Base-by-base conservation (phyloP, 1,284 basidiomycete genomes). In the Leccinum ambiguum region DNA sequence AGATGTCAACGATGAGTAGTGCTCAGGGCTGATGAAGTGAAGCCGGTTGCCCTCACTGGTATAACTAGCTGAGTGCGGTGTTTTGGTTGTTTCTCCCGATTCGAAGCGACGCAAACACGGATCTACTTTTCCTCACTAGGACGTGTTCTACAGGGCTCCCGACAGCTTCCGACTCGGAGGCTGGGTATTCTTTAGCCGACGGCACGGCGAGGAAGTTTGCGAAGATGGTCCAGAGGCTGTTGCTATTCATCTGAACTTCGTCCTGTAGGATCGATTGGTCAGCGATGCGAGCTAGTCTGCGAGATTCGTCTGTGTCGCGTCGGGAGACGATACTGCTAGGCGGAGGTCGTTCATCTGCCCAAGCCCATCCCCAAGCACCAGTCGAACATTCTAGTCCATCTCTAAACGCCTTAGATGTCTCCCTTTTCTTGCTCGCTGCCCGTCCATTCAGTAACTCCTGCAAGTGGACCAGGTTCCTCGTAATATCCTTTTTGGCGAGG, bases 301-400 rank as follows among this genome's bases (percentile, higher is more conserved):
- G 79, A 18, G 92, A 91, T 76, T 94, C 91, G 53, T 81, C 80
- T 3, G 91, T 93, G 71, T 94, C 92, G 61, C 91, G 78, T 64
- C 92, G 79, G 39, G 90, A 87, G 39, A 90, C 89, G 69, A 94
- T 92, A 67, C 91, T 92, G 70, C 89, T 91, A 4, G 93, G 88
- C 8, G 92, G 92, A 6, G 92, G 92, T 33, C 80, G 80, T 75
- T 94, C 92, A 62, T 87, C 81, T 21, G 86, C 88, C 92, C 89
- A 94, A 16, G 88, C 86, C 86, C 89, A 92, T 59, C 79, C 82
- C 88, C 86, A 90, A 68, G 81, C 82, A 23, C 81, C 84, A 41
- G 81, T 79, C 6, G 81, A 78, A 6, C 76, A 76, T 58, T 81
- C 72, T 36, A 84, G 67, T n/a, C 79, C 80, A 69, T 86, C 84